Conservation (phyloP, 371 early-diverging fungal species). For the Mucor lusitanicus region DNA sequence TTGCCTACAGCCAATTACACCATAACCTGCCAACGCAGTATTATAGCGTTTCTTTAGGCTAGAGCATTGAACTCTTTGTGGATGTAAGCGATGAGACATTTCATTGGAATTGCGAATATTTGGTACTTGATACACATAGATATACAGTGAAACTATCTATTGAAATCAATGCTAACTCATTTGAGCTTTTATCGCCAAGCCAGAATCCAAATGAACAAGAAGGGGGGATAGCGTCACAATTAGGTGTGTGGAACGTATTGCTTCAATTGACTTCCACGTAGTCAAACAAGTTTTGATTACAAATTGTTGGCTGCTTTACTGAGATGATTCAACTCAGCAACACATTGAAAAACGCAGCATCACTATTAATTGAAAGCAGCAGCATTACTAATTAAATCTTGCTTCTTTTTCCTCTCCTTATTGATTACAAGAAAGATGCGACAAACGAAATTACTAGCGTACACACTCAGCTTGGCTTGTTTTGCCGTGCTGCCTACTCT, state of each 20-base stretch:
- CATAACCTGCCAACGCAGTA: too few relatives aligned
- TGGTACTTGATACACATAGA: too few relatives aligned
- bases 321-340: neutral
- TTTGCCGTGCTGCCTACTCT: constrained; percentile 14
- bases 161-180: too few relatives aligned
- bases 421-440: neutral
- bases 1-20: too few relatives aligned
- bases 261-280: neutral
- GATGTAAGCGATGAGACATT: too few relatives aligned
- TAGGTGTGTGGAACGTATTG: neutral
- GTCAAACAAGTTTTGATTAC: neutral
- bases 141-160: too few relatives aligned
- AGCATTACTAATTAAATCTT: neutral
- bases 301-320: neutral
- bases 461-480: constrained; percentile 4
- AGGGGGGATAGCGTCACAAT: neutral
- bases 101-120: too few relatives aligned
- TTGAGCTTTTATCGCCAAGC: too few relatives aligned
- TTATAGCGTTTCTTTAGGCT: too few relatives aligned
- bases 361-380: neutral
- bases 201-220: too few relatives aligned
- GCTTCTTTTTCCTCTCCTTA: neutral
- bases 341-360: neutral
- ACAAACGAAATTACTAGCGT: neutral
- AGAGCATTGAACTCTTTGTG: too few relatives aligned